These are phyloP conservation scores for Hanseniaspora singularis DNA, from an alignment of 805 yeast species.

Conservation along the genomic window DNA sequence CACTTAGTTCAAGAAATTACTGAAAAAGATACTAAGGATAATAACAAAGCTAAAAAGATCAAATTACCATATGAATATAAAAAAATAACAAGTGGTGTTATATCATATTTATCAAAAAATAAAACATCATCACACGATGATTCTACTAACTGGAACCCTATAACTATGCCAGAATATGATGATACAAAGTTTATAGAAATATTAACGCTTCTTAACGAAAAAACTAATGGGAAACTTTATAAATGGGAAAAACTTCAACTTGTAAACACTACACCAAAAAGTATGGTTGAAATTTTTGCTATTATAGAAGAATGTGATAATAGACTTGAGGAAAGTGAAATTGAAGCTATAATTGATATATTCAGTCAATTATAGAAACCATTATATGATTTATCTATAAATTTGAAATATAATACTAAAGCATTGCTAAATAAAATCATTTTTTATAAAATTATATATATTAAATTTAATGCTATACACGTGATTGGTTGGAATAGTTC, in stretches of 20 bases:
- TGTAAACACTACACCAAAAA: constrained; percentile 65
- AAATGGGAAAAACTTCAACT: constrained; percentile 78
- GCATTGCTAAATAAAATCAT: too few relatives aligned
- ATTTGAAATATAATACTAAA: too few relatives aligned
- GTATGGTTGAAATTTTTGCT: constrained; percentile 66
- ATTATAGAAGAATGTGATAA: constrained; percentile 87
- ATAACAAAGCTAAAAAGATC: constrained; percentile 15
- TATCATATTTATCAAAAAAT: constrained; percentile 21
- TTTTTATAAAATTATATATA: too few relatives aligned
- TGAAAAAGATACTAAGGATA: constrained; percentile 27
- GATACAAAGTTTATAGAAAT: constrained; percentile 26
- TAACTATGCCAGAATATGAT: constrained; percentile 18
- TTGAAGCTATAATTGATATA: constrained; percentile 46
- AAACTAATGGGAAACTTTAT: constrained; percentile 37
- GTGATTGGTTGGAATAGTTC: too few relatives aligned
- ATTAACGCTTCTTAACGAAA: constrained; percentile 21
- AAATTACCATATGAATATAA: constrained; percentile 20
- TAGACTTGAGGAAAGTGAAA: constrained; percentile 58
- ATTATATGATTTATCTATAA: background rate
- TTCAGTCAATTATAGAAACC: constrained; percentile 32
- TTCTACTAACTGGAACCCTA: constrained; percentile 13
- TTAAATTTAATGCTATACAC: too few relatives aligned
- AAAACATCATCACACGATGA: constrained; percentile 13
- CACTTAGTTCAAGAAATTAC: constrained; percentile 32
- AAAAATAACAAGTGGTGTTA: constrained; percentile 29